Percentiles rank a stretch among this genome's conserved stretches.
phyloP scores from a whole-genome alignment of 2,329 filamentous ascomycete species.

The Phaeosphaeria sp. region DNA sequence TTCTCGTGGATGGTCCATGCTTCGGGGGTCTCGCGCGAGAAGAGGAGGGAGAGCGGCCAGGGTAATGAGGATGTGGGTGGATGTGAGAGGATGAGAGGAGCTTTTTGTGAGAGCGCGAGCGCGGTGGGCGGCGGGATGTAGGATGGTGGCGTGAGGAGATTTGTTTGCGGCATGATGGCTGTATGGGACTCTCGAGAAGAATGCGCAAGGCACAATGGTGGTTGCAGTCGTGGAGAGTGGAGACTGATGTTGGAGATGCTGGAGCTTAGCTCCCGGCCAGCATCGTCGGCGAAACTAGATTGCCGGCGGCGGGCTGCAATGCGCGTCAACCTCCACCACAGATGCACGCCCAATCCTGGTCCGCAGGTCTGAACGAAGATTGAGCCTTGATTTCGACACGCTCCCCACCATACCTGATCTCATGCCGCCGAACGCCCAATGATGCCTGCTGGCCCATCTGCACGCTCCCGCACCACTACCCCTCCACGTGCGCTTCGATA shows the following conservation, averaged over 20 bases:
- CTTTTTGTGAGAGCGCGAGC: constrained; percentile 57
- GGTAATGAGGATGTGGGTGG: constrained; percentile 52
- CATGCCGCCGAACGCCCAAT: constrained; percentile 30
- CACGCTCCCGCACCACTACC: constrained; percentile 33
- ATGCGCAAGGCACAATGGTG: background rate
- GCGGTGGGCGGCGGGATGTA: constrained; percentile 48
- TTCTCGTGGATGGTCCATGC: constrained; percentile 89
- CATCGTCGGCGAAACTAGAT: constrained; percentile 26
- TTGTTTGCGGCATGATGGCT: constrained; percentile 37
- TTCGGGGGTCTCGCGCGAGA: constrained; percentile 72
- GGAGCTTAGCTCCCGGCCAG: constrained; percentile 20
- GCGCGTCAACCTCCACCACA: constrained; percentile 16
- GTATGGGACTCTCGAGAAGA: background rate
- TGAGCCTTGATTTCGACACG: background rate
- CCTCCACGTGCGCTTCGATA: constrained; percentile 31
- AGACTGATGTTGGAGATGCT: constrained; percentile 11
- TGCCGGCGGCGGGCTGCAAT: constrained; percentile 18
- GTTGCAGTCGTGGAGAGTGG: constrained; percentile 7
- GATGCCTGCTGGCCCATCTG: constrained; percentile 40
- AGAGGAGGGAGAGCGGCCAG: constrained; percentile 60
- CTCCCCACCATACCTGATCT: constrained; percentile 1
- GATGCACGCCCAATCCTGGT: constrained; percentile 1
- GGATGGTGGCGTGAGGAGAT: constrained; percentile 51
- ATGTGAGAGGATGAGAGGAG: constrained; percentile 47
- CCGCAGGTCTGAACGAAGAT: background rate